phyloP scores from a whole-genome alignment of 2,329 filamentous ascomycete genomes.

The Macroventuria anomochaeta region DNA sequence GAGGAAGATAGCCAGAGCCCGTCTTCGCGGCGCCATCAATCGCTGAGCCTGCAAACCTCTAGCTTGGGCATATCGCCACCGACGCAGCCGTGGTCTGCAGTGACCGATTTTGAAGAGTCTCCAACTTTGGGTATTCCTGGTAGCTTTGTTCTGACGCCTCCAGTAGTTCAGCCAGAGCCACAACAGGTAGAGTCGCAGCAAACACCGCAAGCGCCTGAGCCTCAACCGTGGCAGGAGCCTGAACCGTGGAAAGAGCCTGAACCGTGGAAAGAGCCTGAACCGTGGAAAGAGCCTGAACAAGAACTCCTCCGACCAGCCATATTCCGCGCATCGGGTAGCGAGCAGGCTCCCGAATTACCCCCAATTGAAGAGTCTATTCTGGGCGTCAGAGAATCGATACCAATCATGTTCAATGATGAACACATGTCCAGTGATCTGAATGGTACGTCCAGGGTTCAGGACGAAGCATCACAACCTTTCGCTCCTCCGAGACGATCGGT shows the following conservation, averaged over 20 bases:
- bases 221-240: no score
- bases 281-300: slow-evolving; percentile 25
- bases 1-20: slow-evolving; percentile 5
- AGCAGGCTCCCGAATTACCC: slow-evolving; percentile 20
- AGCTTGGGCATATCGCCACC: slow-evolving; percentile 37
- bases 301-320: slow-evolving; percentile 39
- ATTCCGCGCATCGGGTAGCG: slow-evolving; percentile 30
- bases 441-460: slow-evolving; percentile 1
- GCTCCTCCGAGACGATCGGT: slow-evolving; percentile 25
- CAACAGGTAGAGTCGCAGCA: slow-evolving; percentile 4
- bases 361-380: slow-evolving; percentile 51
- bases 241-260: no score
- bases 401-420: slow-evolving; percentile 60
- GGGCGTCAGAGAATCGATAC: slow-evolving; percentile 62
- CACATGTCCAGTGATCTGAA: slow-evolving; percentile 12
- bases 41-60: slow-evolving; percentile 38
- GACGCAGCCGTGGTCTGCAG: slow-evolving; percentile 42
- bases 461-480: slow-evolving; percentile 20
- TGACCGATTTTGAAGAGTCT: slow-evolving; percentile 63
- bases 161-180: slow-evolving; percentile 16
- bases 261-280: slow-evolving; percentile 9
- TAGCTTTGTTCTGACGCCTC: slow-evolving; percentile 57
- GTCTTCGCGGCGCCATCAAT: slow-evolving; percentile 22
- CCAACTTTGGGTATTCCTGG: slow-evolving; percentile 72
- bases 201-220: background rate